Evolutionary conservation across 2,329 filamentous ascomycete genomes (phyloP).

Genomic region (Pseudocercospora fuligena): DNA sequence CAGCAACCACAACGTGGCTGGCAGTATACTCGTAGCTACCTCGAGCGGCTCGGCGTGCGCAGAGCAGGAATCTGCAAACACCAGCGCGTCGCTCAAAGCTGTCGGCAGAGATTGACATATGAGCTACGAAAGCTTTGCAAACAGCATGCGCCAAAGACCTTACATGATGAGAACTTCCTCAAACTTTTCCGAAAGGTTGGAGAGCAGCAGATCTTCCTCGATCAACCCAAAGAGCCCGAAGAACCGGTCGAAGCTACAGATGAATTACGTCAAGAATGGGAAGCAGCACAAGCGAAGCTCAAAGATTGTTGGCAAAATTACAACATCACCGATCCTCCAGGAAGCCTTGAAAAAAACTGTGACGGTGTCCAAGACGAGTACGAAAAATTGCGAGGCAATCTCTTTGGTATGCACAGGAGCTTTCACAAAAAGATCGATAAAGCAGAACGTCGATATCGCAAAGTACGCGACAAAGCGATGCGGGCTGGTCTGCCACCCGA

Average conservation of each 20-base stretch:
- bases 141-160: not conserved
- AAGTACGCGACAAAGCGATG: no score
- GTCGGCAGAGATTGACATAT: conserved; percentile 1
- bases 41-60: not conserved
- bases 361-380: no score
- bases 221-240: not conserved
- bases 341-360: not conserved
- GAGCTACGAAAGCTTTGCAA: conserved; percentile 12
- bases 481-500: no score
- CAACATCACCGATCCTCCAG: not conserved
- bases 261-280: not conserved
- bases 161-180: conserved; percentile 1
- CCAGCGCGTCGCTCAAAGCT: not conserved
- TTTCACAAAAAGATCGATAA: no score
- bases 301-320: not conserved
- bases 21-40: not conserved
- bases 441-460: no score
- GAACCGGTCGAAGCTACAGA: not conserved
- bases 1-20: not conserved
- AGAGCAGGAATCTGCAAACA: not conserved
- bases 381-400: no score
- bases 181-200: not conserved
- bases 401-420: no score
- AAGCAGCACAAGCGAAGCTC: not conserved
- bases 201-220: not conserved